A percentile compares a stretch with the other conserved stretches of the same genome.
phyloP scores from a whole-genome alignment of 73 alveolate species.

The Paramecium primaurelia region DNA sequence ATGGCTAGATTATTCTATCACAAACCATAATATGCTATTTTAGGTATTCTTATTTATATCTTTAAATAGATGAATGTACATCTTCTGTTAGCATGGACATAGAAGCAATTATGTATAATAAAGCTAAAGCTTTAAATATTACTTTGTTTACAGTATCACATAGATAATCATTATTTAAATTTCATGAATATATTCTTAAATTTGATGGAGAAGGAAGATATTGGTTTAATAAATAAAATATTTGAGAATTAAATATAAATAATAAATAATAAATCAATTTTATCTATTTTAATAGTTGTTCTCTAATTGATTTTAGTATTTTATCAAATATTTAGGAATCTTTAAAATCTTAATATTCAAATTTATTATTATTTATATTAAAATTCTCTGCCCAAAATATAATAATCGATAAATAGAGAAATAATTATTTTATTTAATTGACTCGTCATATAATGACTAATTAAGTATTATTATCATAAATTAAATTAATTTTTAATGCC shows the following conservation, averaged over 20 bases:
- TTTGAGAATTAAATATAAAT: background rate
- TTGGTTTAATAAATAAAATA: background rate
- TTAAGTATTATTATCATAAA: background rate
- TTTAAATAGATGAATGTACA: conserved; percentile 65
- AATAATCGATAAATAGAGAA: background rate
- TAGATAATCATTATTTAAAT: conserved; percentile 65
- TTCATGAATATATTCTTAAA: conserved; percentile 65
- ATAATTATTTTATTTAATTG: background rate
- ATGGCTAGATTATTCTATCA: conserved; percentile 78
- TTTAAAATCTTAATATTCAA: too few species aligned
- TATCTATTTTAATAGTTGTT: background rate
- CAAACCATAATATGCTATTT: conserved; percentile 65
- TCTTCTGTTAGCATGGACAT: conserved; percentile 69
- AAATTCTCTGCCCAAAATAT: too few species aligned
- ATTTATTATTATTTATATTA: too few species aligned
- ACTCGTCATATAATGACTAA: background rate
- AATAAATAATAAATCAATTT: background rate
- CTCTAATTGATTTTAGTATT: too few species aligned
- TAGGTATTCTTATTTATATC: background rate
- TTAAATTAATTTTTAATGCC: conserved; percentile 4
- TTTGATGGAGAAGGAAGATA: conserved; percentile 75
- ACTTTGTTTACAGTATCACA: conserved; percentile 72
- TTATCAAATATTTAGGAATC: too few species aligned
- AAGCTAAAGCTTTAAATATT: conserved; percentile 62
- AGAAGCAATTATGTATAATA: conserved; percentile 62